These are phyloP conservation scores for Physcomitrellopsis africana DNA, from an alignment of 225 moss, liverwort and hornwort genomes.

Conservation along the genomic window DNA sequence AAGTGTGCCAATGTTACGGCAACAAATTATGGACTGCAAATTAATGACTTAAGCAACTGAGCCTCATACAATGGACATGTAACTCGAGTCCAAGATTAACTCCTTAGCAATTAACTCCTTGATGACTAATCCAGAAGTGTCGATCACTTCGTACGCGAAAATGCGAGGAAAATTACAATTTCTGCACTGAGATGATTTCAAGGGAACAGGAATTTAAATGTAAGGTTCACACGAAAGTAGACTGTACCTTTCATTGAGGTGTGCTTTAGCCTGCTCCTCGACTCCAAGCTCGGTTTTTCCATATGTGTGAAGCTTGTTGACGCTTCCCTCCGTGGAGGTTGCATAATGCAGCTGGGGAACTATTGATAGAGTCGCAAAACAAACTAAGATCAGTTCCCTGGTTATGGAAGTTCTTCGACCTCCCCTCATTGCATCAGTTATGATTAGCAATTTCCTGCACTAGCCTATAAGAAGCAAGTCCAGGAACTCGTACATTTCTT, in stretches of 20 bases:
- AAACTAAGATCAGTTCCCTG: slow-evolving; percentile 22
- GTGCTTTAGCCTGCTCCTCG: neutral
- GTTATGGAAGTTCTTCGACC: neutral
- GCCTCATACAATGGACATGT: no score
- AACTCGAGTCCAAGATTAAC: no score
- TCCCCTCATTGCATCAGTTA: slow-evolving; percentile 18
- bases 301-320: slow-evolving; percentile 15
- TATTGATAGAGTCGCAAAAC: slow-evolving; percentile 13
- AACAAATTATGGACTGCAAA: neutral
- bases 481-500: neutral
- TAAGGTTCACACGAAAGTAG: neutral
- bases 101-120: no score
- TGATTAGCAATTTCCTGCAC: slow-evolving; percentile 1
- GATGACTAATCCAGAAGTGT: no score
- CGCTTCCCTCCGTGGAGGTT: neutral
- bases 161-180: neutral
- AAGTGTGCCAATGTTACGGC: neutral
- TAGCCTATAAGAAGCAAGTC: neutral
- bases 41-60: neutral
- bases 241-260: slow-evolving; percentile 20
- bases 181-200: neutral
- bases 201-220: neutral
- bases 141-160: neutral
- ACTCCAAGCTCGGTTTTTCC: slow-evolving; percentile 39
- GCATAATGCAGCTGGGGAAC: slow-evolving; percentile 26